Evolutionary conservation across 139 green algal genomes (phyloP).

Genomic region (Chlamydomonas applanata): DNA sequence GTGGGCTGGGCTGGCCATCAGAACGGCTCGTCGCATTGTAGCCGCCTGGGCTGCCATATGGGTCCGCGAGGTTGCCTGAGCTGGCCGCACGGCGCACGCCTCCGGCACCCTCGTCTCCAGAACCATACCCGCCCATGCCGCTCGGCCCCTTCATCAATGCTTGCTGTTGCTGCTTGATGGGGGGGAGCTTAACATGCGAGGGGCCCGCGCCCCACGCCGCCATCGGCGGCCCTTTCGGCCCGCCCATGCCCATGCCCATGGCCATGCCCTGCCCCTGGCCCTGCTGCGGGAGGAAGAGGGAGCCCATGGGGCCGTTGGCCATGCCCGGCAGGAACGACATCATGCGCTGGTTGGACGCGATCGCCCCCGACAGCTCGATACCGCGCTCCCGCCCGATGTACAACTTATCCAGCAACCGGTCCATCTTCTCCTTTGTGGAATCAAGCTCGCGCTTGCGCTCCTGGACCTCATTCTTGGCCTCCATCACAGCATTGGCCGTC

Average conservation of each 20-base stretch:
- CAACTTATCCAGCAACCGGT: slow-evolving; percentile 71
- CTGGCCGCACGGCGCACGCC: too few relatives aligned
- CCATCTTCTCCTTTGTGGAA: slow-evolving; percentile 73
- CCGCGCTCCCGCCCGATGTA: slow-evolving; percentile 53
- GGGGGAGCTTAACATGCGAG: not conserved
- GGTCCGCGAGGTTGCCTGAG: too few relatives aligned
- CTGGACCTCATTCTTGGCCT: slow-evolving; percentile 68
- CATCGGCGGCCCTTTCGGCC: not conserved
- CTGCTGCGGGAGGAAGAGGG: not conserved
- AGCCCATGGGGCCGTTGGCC: not conserved
- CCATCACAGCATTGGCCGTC: slow-evolving; percentile 56
- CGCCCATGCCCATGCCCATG: not conserved
- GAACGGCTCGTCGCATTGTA: too few relatives aligned
- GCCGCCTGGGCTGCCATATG: too few relatives aligned
- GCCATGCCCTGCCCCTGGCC: not conserved
- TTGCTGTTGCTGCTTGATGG: slow-evolving; percentile 6
- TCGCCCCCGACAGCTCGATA: slow-evolving; percentile 58
- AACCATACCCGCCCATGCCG: too few relatives aligned
- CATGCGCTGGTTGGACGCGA: slow-evolving; percentile 42
- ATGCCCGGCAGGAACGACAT: slow-evolving; percentile 24
- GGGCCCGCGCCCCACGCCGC: too few relatives aligned
- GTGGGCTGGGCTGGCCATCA: not conserved
- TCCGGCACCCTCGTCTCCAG: too few relatives aligned
- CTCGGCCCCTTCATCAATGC: too few relatives aligned
- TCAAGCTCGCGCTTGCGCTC: slow-evolving; percentile 72